Base-by-base conservation (phyloP, 2,329 filamentous ascomycete species). In the Alternaria sp. region DNA sequence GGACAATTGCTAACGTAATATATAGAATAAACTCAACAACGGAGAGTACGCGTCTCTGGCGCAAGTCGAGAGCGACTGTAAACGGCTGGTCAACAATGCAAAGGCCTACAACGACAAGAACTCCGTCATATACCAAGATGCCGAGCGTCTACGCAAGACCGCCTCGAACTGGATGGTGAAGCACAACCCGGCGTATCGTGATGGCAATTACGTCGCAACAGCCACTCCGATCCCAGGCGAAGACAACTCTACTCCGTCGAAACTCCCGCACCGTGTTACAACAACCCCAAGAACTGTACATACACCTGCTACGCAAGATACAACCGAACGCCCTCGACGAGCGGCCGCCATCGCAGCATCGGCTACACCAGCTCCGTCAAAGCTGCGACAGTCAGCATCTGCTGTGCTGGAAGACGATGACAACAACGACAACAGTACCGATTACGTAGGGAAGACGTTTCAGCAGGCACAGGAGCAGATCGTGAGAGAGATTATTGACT, bases 381-480 rank as follows among this genome's bases (percentile, higher is more conserved):
- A 74, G 57, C 58, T 71, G 26, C 74, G 72, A 58, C 68, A 72
- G 26, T 71, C 73, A 21, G 62, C 71, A 10, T 73, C 69, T 40
- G 60, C 54, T 37, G 69, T 63, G 7, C 67, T 66, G 2, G 67
- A 66, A 37, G 60, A 66, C 17, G 61, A 66, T 14, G 65, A 40
- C 21, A 21, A 69, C 11, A 66, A 71, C 21, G 37, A 69, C 11
- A 66, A 71, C 28, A 65, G 54, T n/a, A 57, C 59, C n/a, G 63
- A 61, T 4, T 66, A 56, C 24, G 36, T 56, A 14, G 90, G 89
- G 5, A 86, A 93, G 49, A 88, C 76, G 9, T 94, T 96, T 72
- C 91, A 96, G 73, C 85, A 93, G 71, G 93, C 92, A 0, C 92
- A 97, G 73, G 91, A 96, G 67, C 92, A 92, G 80, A 87, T 97